Evolutionary conservation across 495 filamentous ascomycete genomes (phyloP).

Genomic region (Penicillium paxilli): DNA sequence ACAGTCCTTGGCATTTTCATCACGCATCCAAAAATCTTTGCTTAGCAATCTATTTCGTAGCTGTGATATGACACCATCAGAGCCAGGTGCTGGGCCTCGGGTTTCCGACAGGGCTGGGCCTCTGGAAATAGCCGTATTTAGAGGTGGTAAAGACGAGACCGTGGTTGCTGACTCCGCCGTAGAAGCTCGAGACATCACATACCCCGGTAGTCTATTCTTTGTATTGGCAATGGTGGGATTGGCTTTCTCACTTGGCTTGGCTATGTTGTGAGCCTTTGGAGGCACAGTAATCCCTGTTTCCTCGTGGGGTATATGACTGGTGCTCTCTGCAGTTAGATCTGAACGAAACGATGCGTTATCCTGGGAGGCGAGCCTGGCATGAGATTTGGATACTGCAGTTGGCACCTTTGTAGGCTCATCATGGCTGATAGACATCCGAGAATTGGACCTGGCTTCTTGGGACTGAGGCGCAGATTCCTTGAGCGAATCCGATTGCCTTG

Average conservation of each 20-base stretch:
- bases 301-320: slow-evolving; percentile 35
- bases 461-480: slow-evolving; percentile 19
- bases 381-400: slow-evolving; percentile 31
- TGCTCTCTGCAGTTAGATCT: slow-evolving; percentile 43
- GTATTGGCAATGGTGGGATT: slow-evolving; percentile 16
- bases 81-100: slow-evolving; percentile 18
- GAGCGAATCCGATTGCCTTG: slow-evolving; percentile 27
- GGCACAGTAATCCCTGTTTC: slow-evolving; percentile 26
- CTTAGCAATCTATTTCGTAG: slow-evolving; percentile 82
- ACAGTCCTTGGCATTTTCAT: slow-evolving; percentile 97
- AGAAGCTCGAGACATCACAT: slow-evolving; percentile 35
- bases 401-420: slow-evolving; percentile 34
- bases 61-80: slow-evolving; percentile 41
- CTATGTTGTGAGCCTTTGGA: slow-evolving; percentile 18
- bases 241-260: slow-evolving; percentile 24
- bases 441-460: slow-evolving; percentile 33
- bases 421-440: slow-evolving; percentile 38
- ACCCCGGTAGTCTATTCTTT: slow-evolving; percentile 34
- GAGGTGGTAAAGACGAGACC: slow-evolving; percentile 30
- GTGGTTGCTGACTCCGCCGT: slow-evolving; percentile 32
- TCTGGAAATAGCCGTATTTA: slow-evolving; percentile 31
- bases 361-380: slow-evolving; percentile 26
- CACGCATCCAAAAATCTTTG: slow-evolving; percentile 98
- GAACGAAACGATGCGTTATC: slow-evolving; percentile 40
- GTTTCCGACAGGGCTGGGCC: slow-evolving; percentile 19